Base-by-base conservation (phyloP, 163 green algal species). In the Chlorella variabilis region DNA sequence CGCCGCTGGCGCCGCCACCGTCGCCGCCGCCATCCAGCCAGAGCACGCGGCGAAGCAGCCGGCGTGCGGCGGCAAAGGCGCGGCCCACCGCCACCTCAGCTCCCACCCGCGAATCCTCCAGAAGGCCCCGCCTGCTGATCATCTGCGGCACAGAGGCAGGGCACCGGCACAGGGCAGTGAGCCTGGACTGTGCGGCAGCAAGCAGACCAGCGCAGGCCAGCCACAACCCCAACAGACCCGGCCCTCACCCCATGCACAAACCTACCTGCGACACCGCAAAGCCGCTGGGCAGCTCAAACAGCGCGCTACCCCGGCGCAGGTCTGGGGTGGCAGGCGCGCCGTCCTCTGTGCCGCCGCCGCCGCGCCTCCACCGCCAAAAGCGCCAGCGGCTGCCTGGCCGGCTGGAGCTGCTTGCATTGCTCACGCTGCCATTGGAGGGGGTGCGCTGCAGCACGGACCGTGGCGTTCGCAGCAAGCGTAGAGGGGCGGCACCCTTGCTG, bases 51-150 rank as follows among this genome's bases (percentile, higher is more conserved):
- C 88, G 83, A 31, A 92, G 33, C 1, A 54, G 3, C 4, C 63
- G 38, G 13, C 87, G 84, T 13, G 84, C 49, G 2, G 58, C 27
- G 15, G 87, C 85, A 80, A 94, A 95, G 3, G 68, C 36, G 9
- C 45, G 61, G n/a, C 58, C 83, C 0, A 94, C 82, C 1, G 45
- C 83, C 49, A 94, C 81, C 82, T 95, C 90, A 4, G 62, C 33
- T 5, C 56, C 77, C 39, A 93, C 58, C 17, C 84, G 82, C 11
- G 82, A 36, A 25, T 94, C 91, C 75, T 94, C 91, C 18, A 94
- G 42, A 41, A 94, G 80, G 18, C 91, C 91, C 3, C 84, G 78
- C 42, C 85, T 82, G 33, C 67, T 71, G 42, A 78, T 51, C 81
- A 78, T 69, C 77, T 78, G 33, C 71, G 29, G 11, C 25, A 3